These are phyloP conservation scores for Davidsoniella eucalypti DNA, from an alignment of 2,329 filamentous ascomycete genomes.

Conservation along the genomic window DNA sequence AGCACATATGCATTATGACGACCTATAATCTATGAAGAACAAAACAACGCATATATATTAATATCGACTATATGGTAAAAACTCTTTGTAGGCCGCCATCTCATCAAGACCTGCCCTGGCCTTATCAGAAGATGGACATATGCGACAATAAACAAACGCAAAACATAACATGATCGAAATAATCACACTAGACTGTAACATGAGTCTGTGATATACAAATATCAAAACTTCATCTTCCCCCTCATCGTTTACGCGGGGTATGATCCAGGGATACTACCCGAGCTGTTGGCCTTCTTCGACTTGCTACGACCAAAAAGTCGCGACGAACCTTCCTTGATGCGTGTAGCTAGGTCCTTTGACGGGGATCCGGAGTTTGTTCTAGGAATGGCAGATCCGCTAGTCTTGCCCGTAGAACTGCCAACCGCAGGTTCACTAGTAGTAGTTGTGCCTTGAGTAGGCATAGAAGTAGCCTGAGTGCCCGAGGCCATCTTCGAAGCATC, in stretches of 20 bases:
- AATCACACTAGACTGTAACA: too few species aligned
- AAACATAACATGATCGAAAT: too few species aligned
- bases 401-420: neutral
- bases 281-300: slow-evolving; percentile 2
- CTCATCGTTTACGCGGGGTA: neutral
- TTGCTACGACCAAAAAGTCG: slow-evolving; percentile 4
- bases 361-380: neutral
- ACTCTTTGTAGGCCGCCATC: too few species aligned
- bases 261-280: neutral
- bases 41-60: too few species aligned
- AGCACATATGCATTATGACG: too few species aligned
- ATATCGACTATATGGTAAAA: too few species aligned
- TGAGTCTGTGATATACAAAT: too few species aligned
- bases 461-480: neutral
- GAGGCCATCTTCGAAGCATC: neutral
- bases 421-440: neutral
- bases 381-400: neutral
- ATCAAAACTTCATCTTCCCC: too few species aligned
- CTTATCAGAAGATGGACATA: too few species aligned
- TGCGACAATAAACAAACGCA: too few species aligned
- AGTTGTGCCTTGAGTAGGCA: neutral
- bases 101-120: too few species aligned
- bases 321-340: slow-evolving; percentile 7
- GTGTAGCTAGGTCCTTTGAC: slow-evolving; percentile 2
- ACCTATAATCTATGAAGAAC: too few species aligned